These are phyloP conservation scores for Collybia sp. DNA, from an alignment of 768 basidiomycete genomes.

Conservation along the genomic window DNA sequence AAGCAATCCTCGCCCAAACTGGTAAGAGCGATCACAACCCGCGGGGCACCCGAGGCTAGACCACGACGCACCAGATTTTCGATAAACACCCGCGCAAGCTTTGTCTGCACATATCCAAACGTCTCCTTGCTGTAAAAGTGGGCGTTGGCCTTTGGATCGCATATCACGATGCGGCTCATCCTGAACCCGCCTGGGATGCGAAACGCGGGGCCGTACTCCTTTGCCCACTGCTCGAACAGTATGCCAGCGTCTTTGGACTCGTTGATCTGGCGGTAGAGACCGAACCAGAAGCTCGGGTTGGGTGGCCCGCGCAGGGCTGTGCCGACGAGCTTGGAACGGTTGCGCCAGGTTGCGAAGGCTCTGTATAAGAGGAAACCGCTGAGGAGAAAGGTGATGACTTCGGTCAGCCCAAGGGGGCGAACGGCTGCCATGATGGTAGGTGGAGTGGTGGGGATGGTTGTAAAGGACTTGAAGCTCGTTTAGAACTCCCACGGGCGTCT, in stretches of 20 bases:
- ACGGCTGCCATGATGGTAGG: too few species aligned
- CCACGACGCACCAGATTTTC: slow-evolving; percentile 16
- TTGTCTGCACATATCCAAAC: slow-evolving; percentile 16
- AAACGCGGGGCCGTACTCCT: slow-evolving; percentile 24
- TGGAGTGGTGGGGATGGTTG: too few species aligned
- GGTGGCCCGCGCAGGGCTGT: slow-evolving; percentile 18
- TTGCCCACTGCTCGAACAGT: slow-evolving; percentile 23
- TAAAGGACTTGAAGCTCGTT: too few species aligned
- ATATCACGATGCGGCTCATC: slow-evolving; percentile 8
- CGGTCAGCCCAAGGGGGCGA: too few species aligned
- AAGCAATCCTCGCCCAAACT: slow-evolving; percentile 31
- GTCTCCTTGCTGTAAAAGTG: slow-evolving; percentile 17
- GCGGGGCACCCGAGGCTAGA: not conserved
- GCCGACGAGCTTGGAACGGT: too few species aligned
- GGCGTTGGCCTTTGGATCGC: slow-evolving; percentile 18
- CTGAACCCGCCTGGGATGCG: slow-evolving; percentile 13
- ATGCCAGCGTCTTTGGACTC: slow-evolving; percentile 9
- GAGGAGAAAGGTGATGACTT: too few species aligned
- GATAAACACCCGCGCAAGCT: slow-evolving; percentile 9
- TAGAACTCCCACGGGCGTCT: too few species aligned
- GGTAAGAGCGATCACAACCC: not conserved
- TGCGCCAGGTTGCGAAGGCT: too few species aligned
- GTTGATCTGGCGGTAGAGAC: slow-evolving; percentile 10
- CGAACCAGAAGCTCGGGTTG: slow-evolving; percentile 20
- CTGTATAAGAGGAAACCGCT: too few species aligned